Evolutionary conservation across 176 grass and related monocot species (phyloP).

Genomic region (Miscanthus lutarioriparius): DNA sequence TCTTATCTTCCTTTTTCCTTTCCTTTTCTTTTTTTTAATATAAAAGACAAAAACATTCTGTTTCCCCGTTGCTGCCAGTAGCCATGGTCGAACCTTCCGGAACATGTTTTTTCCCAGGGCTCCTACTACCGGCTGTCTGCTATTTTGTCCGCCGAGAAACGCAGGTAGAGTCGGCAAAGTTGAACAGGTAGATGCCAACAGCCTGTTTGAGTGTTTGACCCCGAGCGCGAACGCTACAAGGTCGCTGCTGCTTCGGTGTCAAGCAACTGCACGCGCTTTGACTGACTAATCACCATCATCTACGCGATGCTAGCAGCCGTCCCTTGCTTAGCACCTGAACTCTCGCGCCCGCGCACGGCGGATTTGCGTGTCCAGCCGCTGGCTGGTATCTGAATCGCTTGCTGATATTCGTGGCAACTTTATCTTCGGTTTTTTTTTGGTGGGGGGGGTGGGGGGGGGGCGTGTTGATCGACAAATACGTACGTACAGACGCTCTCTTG

Average conservation of each 20-base stretch:
- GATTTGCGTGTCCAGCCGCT: background rate
- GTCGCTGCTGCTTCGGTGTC: constrained; percentile 2
- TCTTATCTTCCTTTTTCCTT: no score
- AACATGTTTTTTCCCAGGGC: background rate
- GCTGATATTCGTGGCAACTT: no score
- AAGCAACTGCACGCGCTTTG: background rate
- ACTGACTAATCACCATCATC: background rate
- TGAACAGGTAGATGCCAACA: constrained; percentile 37
- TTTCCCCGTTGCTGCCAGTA: background rate
- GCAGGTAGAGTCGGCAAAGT: constrained; percentile 29
- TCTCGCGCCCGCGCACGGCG: background rate
- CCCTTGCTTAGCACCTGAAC: background rate
- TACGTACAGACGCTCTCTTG: background rate
- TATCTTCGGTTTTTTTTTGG: background rate
- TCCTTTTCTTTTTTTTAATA: no score
- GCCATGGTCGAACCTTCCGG: background rate
- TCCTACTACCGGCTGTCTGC: no score
- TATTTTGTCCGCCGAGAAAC: background rate
- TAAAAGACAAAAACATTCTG: no score
- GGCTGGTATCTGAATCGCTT: background rate
- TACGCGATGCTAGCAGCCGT: background rate
- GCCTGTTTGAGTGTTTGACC: constrained; percentile 31
- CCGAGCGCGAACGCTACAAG: background rate
- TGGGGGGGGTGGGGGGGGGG: no score
- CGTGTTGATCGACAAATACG: background rate